Conservation (phyloP, 2,329 filamentous ascomycete genomes). For the Ophiocordyceps sinensis region DNA sequence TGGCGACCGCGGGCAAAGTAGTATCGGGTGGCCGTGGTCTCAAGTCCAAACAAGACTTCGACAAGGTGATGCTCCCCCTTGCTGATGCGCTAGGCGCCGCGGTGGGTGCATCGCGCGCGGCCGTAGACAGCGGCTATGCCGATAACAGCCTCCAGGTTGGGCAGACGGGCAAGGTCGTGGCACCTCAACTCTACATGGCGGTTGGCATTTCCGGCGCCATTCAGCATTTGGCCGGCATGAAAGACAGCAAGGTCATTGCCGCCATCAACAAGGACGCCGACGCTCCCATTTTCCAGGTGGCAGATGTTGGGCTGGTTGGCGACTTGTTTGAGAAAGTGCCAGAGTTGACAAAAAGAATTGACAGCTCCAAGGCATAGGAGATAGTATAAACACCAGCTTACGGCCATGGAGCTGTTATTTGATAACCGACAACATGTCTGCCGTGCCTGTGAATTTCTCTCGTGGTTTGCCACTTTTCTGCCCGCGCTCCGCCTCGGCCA, state of each 20-base stretch:
- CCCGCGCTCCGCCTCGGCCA: constrained; percentile 57
- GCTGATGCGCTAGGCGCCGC: constrained; percentile 91
- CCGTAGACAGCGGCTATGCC: constrained; percentile 92
- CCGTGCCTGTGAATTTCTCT: constrained; percentile 49
- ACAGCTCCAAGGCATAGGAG: constrained; percentile 26
- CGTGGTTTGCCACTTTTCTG: constrained; percentile 56
- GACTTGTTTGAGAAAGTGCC: constrained; percentile 94
- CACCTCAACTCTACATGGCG: constrained; percentile 86
- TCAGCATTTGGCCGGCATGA: constrained; percentile 97
- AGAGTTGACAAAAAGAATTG: constrained; percentile 90
- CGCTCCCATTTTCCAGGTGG: constrained; percentile 96
- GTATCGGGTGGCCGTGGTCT: constrained; percentile 89
- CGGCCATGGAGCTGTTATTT: constrained; percentile 12
- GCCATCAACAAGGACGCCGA: constrained; percentile 97
- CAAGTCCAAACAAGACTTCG: constrained; percentile 97
- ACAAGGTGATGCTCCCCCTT: constrained; percentile 79
- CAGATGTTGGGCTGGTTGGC: constrained; percentile 87
- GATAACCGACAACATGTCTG: constrained; percentile 42
- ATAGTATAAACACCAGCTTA: constrained; percentile 6
- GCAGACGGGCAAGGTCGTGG: constrained; percentile 97
- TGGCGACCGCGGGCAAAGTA: constrained; percentile 76
- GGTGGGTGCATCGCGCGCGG: constrained; percentile 85
- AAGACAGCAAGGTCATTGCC: constrained; percentile 98
- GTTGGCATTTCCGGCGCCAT: constrained; percentile 95
- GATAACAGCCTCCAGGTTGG: constrained; percentile 98